Conservation (phyloP, 2,329 filamentous ascomycete genomes). For the Davidsoniella neocaledoniae region DNA sequence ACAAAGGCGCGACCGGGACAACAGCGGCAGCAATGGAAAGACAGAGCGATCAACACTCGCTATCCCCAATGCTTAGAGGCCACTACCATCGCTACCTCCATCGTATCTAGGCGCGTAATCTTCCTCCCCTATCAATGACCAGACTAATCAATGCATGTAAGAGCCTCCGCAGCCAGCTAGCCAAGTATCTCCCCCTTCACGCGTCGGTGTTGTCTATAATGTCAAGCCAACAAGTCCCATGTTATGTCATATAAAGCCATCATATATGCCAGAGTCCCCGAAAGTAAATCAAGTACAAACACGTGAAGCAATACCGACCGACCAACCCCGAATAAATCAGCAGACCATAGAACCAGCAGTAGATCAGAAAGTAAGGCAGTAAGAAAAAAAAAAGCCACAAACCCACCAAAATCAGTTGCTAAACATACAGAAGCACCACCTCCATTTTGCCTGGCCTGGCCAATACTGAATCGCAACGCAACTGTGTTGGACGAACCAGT, state of each 20-base stretch:
- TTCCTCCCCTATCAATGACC: conserved; percentile 1
- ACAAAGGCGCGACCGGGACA: background rate
- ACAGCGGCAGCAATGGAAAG: background rate
- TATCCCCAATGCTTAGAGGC: background rate
- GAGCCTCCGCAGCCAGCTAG: no score
- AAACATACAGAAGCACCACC: background rate
- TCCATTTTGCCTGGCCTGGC: background rate
- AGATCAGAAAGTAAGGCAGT: background rate
- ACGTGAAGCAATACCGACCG: background rate
- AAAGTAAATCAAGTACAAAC: background rate
- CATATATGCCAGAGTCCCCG: background rate
- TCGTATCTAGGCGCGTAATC: background rate
- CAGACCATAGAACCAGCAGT: background rate
- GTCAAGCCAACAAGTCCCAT: background rate
- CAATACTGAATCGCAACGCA: no score
- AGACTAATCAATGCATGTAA: background rate
- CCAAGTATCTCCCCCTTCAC: no score
- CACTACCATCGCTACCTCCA: no score
- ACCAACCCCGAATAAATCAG: conserved; percentile 3
- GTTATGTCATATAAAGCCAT: background rate
- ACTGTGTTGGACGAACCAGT: no score
- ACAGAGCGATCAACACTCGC: conserved; percentile 3
- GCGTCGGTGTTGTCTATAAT: no score
- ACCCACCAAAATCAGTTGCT: background rate
- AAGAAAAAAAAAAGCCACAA: background rate